A percentile compares a stretch with the other conserved stretches of the same genome.
phyloP scores from a whole-genome alignment of 2,329 filamentous ascomycete genomes.

The Paramyrothecium roridum region DNA sequence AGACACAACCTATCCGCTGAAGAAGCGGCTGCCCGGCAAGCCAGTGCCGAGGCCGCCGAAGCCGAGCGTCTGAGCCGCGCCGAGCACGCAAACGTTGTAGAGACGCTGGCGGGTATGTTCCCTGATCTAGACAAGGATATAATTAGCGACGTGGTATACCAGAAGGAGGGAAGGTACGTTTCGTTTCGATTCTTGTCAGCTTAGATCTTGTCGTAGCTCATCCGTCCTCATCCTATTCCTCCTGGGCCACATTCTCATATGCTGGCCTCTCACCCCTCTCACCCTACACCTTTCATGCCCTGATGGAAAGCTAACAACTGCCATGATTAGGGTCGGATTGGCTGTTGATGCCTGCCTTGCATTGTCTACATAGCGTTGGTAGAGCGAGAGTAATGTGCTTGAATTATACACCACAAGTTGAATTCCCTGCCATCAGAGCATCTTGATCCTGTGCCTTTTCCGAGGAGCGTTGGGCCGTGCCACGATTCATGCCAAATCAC shows the following conservation, averaged over 20 bases:
- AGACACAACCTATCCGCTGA: constrained; percentile 64
- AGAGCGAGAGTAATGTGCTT: background rate
- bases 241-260: too few species aligned
- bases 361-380: constrained; percentile 43
- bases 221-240: too few species aligned
- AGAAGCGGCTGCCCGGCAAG: constrained; percentile 85
- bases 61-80: constrained; percentile 76
- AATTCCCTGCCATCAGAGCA: background rate
- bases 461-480: background rate
- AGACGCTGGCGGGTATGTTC: constrained; percentile 95
- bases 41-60: constrained; percentile 84
- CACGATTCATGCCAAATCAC: too few species aligned
- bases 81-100: constrained; percentile 88
- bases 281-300: background rate
- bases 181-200: background rate
- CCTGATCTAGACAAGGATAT: constrained; percentile 90
- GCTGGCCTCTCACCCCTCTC: too few species aligned
- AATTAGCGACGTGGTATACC: constrained; percentile 93
- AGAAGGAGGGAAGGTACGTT: constrained; percentile 91
- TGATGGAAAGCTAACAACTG: constrained; percentile 2
- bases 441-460: background rate
- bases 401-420: background rate
- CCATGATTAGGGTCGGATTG: constrained; percentile 63
- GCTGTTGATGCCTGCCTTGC: constrained; percentile 86
- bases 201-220: too few species aligned